phyloP scores from a whole-genome alignment of 2,329 filamentous ascomycete genomes.

The Colletotrichum sp. region DNA sequence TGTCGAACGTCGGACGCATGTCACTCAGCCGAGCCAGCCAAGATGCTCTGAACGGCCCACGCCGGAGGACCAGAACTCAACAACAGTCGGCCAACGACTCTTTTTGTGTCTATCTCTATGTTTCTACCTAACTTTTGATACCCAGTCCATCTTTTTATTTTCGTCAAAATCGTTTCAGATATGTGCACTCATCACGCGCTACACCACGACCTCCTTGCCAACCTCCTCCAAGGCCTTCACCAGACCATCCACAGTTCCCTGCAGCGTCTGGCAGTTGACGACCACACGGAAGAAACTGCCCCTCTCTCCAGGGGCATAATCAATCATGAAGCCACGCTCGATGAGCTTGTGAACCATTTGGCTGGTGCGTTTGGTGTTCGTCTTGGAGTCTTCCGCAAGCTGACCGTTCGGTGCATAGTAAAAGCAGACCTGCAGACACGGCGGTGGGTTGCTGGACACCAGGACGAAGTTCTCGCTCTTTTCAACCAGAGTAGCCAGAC shows the following conservation, averaged over 20 bases:
- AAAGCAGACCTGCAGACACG: conserved; percentile 94
- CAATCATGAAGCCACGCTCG: conserved; percentile 62
- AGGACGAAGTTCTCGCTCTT: conserved; percentile 67
- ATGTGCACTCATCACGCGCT: neutral
- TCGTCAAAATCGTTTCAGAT: neutral
- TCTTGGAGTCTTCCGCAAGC: conserved; percentile 44
- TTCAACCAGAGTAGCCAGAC: conserved; percentile 68
- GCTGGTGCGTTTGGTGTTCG: conserved; percentile 56
- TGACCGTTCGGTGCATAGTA: conserved; percentile 73
- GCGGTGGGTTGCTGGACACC: conserved; percentile 77
- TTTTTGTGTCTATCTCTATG: neutral
- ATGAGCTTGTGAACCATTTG: conserved; percentile 54
- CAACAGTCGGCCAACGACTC: neutral
- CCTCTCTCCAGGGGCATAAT: conserved; percentile 62
- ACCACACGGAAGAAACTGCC: conserved; percentile 67
- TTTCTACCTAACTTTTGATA: neutral
- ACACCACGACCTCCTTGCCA: conserved; percentile 33
- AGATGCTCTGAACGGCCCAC: neutral
- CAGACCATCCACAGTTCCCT: conserved; percentile 56
- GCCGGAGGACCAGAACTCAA: neutral
- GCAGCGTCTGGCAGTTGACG: conserved; percentile 60
- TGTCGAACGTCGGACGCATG: neutral
- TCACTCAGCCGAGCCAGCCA: neutral
- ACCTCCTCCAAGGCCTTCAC: conserved; percentile 58
- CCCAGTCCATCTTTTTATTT: neutral